A percentile compares a stretch with the other conserved stretches of the same genome.
Evolutionary conservation across 371 early-diverging fungal species (phyloP).

Genomic region (Haplosporangium sp.): DNA sequence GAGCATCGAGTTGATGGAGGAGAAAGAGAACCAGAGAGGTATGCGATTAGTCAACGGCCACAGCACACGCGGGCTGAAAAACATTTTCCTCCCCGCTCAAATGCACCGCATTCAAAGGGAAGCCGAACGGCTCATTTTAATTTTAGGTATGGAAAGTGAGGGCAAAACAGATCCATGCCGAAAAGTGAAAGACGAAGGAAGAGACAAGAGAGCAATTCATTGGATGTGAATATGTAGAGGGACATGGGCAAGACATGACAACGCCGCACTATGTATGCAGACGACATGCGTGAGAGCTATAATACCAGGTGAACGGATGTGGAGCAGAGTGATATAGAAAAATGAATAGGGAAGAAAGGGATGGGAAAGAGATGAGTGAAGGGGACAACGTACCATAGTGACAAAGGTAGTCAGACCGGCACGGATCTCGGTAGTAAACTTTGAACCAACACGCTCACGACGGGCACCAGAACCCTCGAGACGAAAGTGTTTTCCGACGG

Average conservation of each 20-base stretch:
- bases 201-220: too few relatives aligned
- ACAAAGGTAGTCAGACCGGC: conserved; percentile 79
- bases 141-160: background rate
- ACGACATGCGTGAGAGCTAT: too few relatives aligned
- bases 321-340: background rate
- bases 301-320: background rate
- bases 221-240: too few relatives aligned
- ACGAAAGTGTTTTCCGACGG: conserved; percentile 70
- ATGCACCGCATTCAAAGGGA: too few relatives aligned
- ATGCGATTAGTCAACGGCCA: background rate
- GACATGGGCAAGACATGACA: too few relatives aligned
- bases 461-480: conserved; percentile 70
- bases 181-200: too few relatives aligned
- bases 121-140: background rate
- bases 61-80: too few relatives aligned
- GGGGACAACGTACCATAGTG: conserved; percentile 61
- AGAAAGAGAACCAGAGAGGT: background rate
- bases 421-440: conserved; percentile 73
- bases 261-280: too few relatives aligned
- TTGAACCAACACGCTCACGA: conserved; percentile 67
- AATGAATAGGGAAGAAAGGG: background rate
- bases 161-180: too few relatives aligned
- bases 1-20: background rate
- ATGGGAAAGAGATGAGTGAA: background rate
- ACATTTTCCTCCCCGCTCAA: too few relatives aligned